phyloP scores from a whole-genome alignment of 257 asterid genomes.

The Cinchona pubescens region DNA sequence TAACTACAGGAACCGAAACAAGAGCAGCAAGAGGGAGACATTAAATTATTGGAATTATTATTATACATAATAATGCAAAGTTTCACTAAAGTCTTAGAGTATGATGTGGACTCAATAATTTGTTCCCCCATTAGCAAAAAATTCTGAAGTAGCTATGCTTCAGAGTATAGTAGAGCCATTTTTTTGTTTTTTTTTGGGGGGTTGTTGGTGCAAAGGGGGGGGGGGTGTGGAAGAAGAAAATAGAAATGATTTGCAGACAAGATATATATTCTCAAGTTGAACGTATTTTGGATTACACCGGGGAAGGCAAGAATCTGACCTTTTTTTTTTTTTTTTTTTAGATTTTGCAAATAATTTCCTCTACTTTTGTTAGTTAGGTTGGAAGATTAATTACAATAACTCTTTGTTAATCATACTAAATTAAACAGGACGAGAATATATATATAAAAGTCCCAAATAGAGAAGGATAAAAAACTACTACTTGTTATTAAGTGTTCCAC shows the following conservation, averaged over 20 bases:
- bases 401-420: background rate
- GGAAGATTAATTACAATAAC: background rate
- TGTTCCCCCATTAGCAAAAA: background rate
- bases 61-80: background rate
- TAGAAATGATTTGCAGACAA: background rate
- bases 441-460: constrained; percentile 2
- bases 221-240: too few species aligned
- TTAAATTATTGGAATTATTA: constrained; percentile 2
- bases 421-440: background rate
- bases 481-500: background rate
- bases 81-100: background rate
- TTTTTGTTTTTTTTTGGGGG: too few species aligned
- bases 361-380: background rate
- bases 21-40: background rate
- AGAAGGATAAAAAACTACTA: background rate
- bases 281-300: background rate
- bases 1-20: background rate
- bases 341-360: too few species aligned
- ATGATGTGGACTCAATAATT: background rate
- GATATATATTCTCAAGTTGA: background rate
- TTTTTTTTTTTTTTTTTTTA: too few species aligned
- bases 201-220: too few species aligned
- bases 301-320: too few species aligned
- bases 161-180: background rate
- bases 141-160: background rate